Percentiles rank a stretch among this genome's conserved stretches.
Conservation (phyloP, 2,329 filamentous ascomycete genomes). For the Arachnopeziza araneosa region DNA sequence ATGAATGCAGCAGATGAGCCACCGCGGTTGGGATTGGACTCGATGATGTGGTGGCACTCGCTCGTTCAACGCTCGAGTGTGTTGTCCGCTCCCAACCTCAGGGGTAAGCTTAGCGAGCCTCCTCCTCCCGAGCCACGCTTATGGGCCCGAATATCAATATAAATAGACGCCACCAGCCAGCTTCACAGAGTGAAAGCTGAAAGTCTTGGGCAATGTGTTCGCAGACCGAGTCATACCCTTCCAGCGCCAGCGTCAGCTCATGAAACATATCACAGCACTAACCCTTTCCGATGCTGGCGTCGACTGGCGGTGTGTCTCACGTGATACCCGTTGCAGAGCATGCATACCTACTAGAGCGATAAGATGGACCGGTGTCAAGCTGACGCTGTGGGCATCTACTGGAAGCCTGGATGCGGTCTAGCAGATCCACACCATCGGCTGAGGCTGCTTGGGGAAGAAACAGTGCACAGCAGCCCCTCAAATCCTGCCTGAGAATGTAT, state of each 20-base stretch:
- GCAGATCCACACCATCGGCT: background rate
- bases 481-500: too few species aligned
- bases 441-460: background rate
- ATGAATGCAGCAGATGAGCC: background rate
- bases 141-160: background rate
- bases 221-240: too few species aligned
- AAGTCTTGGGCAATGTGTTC: background rate
- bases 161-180: background rate
- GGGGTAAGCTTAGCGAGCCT: background rate
- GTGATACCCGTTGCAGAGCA: conserved; percentile 6
- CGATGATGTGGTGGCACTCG: background rate
- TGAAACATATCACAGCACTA: background rate
- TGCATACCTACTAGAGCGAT: background rate
- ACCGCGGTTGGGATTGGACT: background rate
- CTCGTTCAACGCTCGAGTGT: background rate
- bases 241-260: background rate
- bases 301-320: conserved; percentile 15
- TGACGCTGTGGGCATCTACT: background rate
- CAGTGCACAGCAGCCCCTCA: background rate
- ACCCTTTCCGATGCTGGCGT: background rate
- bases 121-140: background rate
- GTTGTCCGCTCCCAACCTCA: background rate
- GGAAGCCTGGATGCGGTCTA: background rate
- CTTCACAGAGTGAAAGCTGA: background rate
- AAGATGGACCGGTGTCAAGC: too few species aligned